Evolutionary conservation across 2,329 filamentous ascomycete species (phyloP).

Genomic region (Berkeleyomyces rouxiae): DNA sequence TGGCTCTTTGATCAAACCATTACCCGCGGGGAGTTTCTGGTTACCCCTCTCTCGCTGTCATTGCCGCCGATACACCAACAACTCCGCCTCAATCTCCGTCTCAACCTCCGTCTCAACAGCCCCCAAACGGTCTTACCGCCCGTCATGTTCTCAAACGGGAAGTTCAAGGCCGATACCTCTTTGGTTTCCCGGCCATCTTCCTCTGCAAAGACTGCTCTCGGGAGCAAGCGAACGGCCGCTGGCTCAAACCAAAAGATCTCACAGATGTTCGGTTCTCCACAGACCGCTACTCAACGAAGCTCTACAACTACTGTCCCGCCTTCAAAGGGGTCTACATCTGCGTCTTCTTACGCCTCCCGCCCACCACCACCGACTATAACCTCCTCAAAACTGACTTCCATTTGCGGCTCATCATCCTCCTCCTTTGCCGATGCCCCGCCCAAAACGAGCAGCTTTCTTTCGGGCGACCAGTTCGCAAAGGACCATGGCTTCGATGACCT

Average conservation of each 20-base stretch:
- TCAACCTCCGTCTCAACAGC: not conserved
- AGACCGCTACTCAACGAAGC: not conserved
- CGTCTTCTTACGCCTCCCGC: not conserved
- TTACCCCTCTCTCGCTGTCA: not conserved
- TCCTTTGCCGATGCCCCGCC: slow-evolving; percentile 3
- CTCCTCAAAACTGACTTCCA: slow-evolving; percentile 6
- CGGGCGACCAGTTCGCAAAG: slow-evolving; percentile 8
- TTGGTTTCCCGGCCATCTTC: not conserved
- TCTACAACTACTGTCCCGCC: not conserved
- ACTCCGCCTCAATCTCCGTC: not conserved
- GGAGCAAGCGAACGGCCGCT: not conserved
- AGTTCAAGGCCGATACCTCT: not conserved
- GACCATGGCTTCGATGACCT: slow-evolving; percentile 13
- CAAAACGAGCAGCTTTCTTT: not conserved
- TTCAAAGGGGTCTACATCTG: not conserved
- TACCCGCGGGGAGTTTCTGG: not conserved
- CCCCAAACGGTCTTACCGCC: not conserved
- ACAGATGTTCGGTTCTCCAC: slow-evolving; percentile 7
- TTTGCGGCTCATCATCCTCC: slow-evolving; percentile 1
- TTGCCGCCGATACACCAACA: not conserved
- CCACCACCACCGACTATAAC: not conserved
- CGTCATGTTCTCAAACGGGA: slow-evolving; percentile 1
- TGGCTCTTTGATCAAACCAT: slow-evolving; percentile 4
- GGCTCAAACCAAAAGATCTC: slow-evolving; percentile 7
- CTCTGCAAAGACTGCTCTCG: not conserved